phyloP scores from a whole-genome alignment of 192 early-diverging fungal genomes.

The Coemansia sp. region DNA sequence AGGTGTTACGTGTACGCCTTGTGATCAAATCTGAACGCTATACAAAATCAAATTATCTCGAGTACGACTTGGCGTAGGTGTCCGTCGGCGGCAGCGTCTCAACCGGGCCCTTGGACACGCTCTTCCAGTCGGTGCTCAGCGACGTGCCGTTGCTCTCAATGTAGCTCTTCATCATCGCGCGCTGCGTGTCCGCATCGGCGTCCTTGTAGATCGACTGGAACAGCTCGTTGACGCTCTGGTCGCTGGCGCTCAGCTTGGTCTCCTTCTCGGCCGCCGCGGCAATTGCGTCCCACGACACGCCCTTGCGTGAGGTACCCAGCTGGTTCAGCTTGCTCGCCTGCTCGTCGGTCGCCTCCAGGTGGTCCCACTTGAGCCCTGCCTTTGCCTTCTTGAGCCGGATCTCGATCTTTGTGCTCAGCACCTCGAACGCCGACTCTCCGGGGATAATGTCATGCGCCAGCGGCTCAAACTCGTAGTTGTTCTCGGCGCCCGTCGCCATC shows the following conservation, averaged over 20 bases:
- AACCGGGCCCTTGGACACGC: constrained; percentile 78
- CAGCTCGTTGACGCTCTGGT: constrained; percentile 82
- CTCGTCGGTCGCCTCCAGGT: constrained; percentile 57
- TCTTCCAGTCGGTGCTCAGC: constrained; percentile 92
- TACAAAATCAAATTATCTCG: not conserved
- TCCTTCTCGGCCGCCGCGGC: constrained; percentile 71
- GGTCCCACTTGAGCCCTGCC: constrained; percentile 80
- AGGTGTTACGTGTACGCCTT: constrained; percentile 4
- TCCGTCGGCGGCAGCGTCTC: constrained; percentile 90
- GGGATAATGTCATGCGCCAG: constrained; percentile 76
- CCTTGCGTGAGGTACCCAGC: constrained; percentile 54
- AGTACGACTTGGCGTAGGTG: constrained; percentile 78
- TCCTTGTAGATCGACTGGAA: constrained; percentile 93
- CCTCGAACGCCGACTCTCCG: constrained; percentile 60
- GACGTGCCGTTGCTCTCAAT: constrained; percentile 92
- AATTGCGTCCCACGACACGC: constrained; percentile 83
- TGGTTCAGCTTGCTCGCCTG: constrained; percentile 34
- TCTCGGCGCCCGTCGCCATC: constrained; percentile 79
- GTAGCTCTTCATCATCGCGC: constrained; percentile 98
- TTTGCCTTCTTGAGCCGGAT: constrained; percentile 76
- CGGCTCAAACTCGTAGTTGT: constrained; percentile 89
- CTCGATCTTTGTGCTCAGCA: constrained; percentile 95
- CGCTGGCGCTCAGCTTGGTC: constrained; percentile 79
- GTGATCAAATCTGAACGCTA: constrained; percentile 1
- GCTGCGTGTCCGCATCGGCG: constrained; percentile 77